Evolutionary conservation across 345 rosid genomes (phyloP).

Genomic region (Alliaria petiolata): DNA sequence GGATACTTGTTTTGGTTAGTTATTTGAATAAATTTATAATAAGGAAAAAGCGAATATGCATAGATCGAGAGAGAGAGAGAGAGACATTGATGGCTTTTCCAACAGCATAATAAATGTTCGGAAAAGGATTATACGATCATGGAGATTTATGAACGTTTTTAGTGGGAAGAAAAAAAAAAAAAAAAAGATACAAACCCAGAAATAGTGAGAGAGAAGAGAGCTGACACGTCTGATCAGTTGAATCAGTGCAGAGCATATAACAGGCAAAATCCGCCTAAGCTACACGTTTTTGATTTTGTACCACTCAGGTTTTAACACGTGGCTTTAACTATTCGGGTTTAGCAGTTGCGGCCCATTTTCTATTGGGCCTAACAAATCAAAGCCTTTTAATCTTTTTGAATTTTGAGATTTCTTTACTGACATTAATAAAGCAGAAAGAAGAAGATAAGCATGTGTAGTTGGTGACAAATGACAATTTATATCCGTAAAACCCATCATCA

Average conservation of each 20-base stretch:
- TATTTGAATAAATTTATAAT: neutral
- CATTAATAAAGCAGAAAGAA: no score
- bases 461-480: neutral
- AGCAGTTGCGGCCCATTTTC: neutral
- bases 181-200: slow-evolving; percentile 31
- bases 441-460: neutral
- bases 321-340: neutral
- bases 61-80: slow-evolving; percentile 21
- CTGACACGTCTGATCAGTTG: slow-evolving; percentile 30
- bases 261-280: slow-evolving; percentile 32
- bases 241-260: slow-evolving; percentile 25
- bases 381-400: neutral
- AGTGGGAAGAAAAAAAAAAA: slow-evolving; percentile 16
- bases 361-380: slow-evolving; percentile 7
- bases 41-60: neutral
- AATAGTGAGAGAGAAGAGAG: slow-evolving; percentile 20
- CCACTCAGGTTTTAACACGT: slow-evolving; percentile 6
- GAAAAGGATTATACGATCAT: neutral
- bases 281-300: slow-evolving; percentile 11
- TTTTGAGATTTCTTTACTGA: no score
- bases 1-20: slow-evolving; percentile 3
- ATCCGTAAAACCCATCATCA: neutral
- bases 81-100: slow-evolving; percentile 14
- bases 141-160: slow-evolving; percentile 3
- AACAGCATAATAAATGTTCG: slow-evolving; percentile 19